These are phyloP conservation scores for Bathelium albidoporum DNA, from an alignment of 495 filamentous ascomycete genomes.

Conservation along the genomic window DNA sequence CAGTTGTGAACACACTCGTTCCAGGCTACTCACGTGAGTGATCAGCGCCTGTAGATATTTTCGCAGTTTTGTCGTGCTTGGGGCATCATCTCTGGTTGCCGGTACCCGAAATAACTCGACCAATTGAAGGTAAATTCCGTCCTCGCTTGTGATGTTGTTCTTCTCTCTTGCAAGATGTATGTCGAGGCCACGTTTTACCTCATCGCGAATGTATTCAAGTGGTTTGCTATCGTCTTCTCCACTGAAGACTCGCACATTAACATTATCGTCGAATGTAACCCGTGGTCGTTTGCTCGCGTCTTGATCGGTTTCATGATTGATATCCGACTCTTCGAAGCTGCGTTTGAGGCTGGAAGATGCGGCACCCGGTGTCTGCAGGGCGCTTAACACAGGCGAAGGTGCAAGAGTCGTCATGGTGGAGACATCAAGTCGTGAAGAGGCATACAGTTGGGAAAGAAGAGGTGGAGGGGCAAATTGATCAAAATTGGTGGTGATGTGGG, in stretches of 20 bases:
- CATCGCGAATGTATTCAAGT: constrained; percentile 50
- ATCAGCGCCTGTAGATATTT: constrained; percentile 70
- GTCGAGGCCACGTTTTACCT: constrained; percentile 65
- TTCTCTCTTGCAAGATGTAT: constrained; percentile 33
- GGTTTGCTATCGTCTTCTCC: constrained; percentile 46
- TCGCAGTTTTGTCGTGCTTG: constrained; percentile 48
- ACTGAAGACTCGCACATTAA: constrained; percentile 50
- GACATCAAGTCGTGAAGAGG: neutral
- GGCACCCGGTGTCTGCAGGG: neutral
- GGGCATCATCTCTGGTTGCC: constrained; percentile 36
- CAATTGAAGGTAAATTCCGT: constrained; percentile 57
- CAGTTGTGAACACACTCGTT: constrained; percentile 62
- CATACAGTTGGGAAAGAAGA: neutral
- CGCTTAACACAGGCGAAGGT: neutral
- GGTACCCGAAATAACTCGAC: constrained; percentile 54
- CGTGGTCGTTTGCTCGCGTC: neutral
- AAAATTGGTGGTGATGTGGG: neutral
- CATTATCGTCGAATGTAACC: constrained; percentile 66
- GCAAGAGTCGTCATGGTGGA: neutral
- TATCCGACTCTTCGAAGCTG: neutral
- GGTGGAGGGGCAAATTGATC: neutral
- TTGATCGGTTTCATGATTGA: neutral
- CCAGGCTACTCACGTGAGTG: constrained; percentile 58
- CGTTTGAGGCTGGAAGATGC: neutral
- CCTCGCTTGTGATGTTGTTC: constrained; percentile 42